These are phyloP conservation scores for Leishmania guyanensis DNA, from an alignment of 208 protist species.

Conservation along the genomic window DNA sequence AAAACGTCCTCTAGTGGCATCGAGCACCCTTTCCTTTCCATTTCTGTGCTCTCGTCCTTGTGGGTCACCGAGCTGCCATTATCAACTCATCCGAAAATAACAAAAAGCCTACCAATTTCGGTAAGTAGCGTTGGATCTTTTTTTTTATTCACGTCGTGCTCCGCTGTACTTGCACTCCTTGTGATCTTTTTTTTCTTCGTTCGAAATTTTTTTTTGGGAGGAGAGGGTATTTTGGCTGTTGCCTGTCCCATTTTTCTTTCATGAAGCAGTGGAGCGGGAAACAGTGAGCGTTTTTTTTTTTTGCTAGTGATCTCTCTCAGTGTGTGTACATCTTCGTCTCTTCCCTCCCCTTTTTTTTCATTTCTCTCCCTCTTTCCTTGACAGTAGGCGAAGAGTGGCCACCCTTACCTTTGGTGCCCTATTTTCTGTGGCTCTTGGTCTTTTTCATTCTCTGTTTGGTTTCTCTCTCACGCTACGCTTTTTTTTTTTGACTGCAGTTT, in stretches of 20 bases:
- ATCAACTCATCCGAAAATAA: background rate
- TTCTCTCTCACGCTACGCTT: background rate
- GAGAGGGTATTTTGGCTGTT: background rate
- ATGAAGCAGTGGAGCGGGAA: background rate
- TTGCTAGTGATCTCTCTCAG: background rate
- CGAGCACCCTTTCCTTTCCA: background rate
- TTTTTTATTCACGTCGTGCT: background rate
- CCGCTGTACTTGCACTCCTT: background rate
- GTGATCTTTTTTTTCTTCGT: background rate
- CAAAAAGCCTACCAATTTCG: background rate
- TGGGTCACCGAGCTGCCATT: background rate
- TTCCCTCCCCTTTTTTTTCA: background rate
- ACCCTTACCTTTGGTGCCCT: background rate
- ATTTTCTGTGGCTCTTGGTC: background rate
- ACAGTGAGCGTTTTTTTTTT: background rate
- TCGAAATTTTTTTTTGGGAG: too few species aligned
- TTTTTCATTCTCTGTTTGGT: background rate
- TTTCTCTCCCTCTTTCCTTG: background rate
- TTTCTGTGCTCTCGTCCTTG: background rate
- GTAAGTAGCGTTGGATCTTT: background rate
- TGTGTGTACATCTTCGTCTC: too few species aligned
- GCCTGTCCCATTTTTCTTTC: background rate
- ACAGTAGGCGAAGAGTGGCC: background rate
- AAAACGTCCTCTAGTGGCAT: background rate
- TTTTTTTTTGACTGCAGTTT: background rate